Evolutionary conservation across 2,329 filamentous ascomycete genomes (phyloP).

Genomic region (Pseudogymnoascus sp.): DNA sequence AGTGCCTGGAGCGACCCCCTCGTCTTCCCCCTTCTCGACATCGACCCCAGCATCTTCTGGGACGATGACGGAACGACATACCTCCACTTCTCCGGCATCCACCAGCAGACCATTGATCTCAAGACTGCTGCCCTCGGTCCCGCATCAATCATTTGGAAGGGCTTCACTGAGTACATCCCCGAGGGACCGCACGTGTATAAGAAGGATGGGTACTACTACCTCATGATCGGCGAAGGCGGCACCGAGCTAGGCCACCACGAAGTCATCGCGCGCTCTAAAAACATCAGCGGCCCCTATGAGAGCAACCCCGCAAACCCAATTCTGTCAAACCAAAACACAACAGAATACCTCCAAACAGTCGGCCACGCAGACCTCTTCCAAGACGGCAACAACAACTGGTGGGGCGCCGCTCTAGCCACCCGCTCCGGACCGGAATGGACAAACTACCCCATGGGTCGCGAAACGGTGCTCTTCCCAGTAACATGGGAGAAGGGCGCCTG

Average conservation of each 20-base stretch:
- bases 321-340: constrained; percentile 32
- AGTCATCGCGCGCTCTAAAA: constrained; percentile 34
- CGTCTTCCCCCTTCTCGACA: constrained; percentile 32
- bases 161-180: constrained; percentile 18
- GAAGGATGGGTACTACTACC: constrained; percentile 38
- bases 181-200: constrained; percentile 40
- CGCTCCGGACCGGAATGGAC: constrained; percentile 34
- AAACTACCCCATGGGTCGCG: constrained; percentile 45
- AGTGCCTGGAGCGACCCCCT: constrained; percentile 35
- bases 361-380: constrained; percentile 50
- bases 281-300: constrained; percentile 36
- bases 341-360: constrained; percentile 39
- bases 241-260: constrained; percentile 35
- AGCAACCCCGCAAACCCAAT: constrained; percentile 36
- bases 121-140: constrained; percentile 19
- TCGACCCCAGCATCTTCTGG: constrained; percentile 42
- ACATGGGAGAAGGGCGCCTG: constrained; percentile 41
- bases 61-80: constrained; percentile 33
- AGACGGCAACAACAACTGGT: constrained; percentile 40
- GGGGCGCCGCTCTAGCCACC: constrained; percentile 39
- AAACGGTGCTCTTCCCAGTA: constrained; percentile 40
- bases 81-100: constrained; percentile 22
- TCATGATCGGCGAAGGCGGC: constrained; percentile 42
- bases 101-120: constrained; percentile 18
- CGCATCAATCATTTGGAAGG: constrained; percentile 26